Evolutionary conservation across 306 rosid genomes (phyloP).

Genomic region (Canavalia gladiata): DNA sequence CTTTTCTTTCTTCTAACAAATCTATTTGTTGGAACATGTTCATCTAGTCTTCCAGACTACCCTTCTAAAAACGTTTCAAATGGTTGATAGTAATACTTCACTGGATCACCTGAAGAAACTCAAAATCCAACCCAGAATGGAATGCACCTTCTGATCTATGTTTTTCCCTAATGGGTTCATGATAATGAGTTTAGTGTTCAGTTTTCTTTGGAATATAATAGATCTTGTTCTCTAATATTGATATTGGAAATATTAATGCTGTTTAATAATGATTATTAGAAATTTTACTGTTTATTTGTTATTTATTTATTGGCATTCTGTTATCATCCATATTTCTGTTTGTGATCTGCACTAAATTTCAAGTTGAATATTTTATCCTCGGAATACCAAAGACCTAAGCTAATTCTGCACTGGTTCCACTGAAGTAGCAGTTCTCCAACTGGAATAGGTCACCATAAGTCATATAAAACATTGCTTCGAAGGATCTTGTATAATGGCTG

Average conservation of each 20-base stretch:
- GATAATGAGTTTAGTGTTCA: neutral
- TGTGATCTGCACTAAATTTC: conserved; percentile 12
- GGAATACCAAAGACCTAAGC: neutral
- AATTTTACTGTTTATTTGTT: neutral
- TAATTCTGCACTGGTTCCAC: neutral
- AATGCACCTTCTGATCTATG: conserved; percentile 53
- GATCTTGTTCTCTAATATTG: neutral
- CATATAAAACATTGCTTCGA: neutral
- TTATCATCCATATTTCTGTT: neutral
- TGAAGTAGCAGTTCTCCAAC: conserved; percentile 9
- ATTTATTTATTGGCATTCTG: neutral
- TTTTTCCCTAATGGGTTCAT: neutral
- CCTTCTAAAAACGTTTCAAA: conserved; percentile 24
- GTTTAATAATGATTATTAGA: neutral
- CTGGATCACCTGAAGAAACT: conserved; percentile 56
- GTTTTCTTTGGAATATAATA: neutral
- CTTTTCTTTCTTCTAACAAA: conserved; percentile 16
- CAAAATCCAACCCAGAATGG: conserved; percentile 53
- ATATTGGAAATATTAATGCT: neutral
- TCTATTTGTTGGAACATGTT: conserved; percentile 3
- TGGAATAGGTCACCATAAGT: neutral
- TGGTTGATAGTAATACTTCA: conserved; percentile 61
- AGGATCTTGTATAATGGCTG: neutral
- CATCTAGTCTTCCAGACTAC: conserved; percentile 23
- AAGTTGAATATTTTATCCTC: conserved; percentile 16